These are phyloP conservation scores for Tieghemiomyces parasiticus DNA, from an alignment of 192 early-diverging fungal species.

Conservation along the genomic window DNA sequence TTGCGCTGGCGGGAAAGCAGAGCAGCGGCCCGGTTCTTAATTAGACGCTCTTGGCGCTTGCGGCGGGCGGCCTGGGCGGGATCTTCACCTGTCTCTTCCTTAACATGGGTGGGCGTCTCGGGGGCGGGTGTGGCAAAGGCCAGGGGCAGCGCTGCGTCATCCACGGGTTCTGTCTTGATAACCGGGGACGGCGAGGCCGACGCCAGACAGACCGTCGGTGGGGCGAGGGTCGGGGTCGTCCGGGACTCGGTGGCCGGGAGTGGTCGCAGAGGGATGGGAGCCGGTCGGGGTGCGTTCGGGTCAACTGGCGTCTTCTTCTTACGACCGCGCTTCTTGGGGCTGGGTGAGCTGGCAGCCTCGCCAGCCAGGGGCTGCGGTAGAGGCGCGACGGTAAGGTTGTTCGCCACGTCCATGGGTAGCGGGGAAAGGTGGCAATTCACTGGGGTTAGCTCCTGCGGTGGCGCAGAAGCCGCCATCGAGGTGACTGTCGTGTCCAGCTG, in stretches of 20 bases:
- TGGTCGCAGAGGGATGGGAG: background rate
- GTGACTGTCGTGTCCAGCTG: background rate
- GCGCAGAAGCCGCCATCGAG: too few relatives aligned
- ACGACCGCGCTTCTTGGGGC: background rate
- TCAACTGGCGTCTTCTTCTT: background rate
- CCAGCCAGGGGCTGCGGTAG: background rate
- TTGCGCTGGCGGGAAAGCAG: slow-evolving; percentile 78
- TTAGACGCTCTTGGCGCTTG: slow-evolving; percentile 75
- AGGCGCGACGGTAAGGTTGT: background rate
- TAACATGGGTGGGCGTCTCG: too few relatives aligned
- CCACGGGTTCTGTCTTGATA: too few relatives aligned
- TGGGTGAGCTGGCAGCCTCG: background rate
- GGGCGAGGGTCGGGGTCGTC: background rate
- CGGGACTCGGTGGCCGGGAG: background rate
- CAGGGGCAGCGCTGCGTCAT: too few relatives aligned
- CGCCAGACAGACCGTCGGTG: background rate
- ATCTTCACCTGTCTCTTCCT: slow-evolving; percentile 9
- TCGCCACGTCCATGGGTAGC: background rate
- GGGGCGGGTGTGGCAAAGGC: too few relatives aligned
- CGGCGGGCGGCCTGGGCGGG: slow-evolving; percentile 27
- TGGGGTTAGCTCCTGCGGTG: too few relatives aligned
- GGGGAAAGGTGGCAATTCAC: too few relatives aligned
- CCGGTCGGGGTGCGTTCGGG: too few relatives aligned
- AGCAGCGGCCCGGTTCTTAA: slow-evolving; percentile 87
- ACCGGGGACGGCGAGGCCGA: too few relatives aligned